Evolutionary conservation across 176 grass and related monocot species (phyloP).

Genomic region (Phoenix roebelenii): DNA sequence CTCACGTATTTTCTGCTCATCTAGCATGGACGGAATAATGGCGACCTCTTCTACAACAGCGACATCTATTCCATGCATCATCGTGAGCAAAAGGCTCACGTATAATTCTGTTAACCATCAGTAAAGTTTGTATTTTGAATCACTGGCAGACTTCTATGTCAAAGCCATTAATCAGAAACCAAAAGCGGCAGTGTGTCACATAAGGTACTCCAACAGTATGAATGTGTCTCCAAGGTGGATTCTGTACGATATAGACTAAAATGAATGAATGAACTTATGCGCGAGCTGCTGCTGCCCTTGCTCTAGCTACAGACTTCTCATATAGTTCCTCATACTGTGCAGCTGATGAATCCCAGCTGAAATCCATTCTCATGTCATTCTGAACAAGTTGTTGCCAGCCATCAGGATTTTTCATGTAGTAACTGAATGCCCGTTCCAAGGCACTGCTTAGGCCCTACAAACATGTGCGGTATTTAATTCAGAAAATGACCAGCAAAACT

Average conservation of each 20-base stretch:
- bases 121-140: too few species aligned
- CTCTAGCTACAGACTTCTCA: slow-evolving; percentile 47
- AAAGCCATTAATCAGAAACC: too few species aligned
- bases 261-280: slow-evolving; percentile 7
- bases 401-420: slow-evolving; percentile 59
- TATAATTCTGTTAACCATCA: too few species aligned
- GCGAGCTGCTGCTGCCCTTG: slow-evolving; percentile 33
- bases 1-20: too few species aligned
- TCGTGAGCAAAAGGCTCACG: too few species aligned
- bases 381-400: slow-evolving; percentile 65
- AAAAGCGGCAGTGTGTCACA: neutral
- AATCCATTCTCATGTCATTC: slow-evolving; percentile 78
- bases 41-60: too few species aligned
- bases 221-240: neutral
- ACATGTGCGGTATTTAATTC: neutral
- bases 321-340: slow-evolving; percentile 82
- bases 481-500: neutral
- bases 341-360: slow-evolving; percentile 79
- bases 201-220: neutral
- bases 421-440: slow-evolving; percentile 68
- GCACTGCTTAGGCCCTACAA: slow-evolving; percentile 54
- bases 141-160: too few species aligned
- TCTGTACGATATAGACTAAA: neutral
- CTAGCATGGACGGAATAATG: too few species aligned
- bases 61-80: too few species aligned